phyloP scores from a whole-genome alignment of 179 eudicot species.

The Drosera spatulata region DNA sequence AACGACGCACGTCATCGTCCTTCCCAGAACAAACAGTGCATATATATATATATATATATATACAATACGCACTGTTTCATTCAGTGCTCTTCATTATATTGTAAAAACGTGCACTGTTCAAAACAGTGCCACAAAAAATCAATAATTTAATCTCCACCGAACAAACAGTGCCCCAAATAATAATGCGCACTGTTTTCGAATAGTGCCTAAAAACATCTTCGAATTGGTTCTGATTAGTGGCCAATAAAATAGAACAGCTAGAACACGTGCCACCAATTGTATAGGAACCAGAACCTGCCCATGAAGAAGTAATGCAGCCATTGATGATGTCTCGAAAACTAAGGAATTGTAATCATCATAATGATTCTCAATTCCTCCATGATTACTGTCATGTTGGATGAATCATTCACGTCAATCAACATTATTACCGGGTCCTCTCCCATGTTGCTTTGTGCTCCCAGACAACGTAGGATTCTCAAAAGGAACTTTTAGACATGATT shows the following conservation, averaged over 20 bases:
- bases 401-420: constrained; percentile 33
- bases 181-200: no score
- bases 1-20: no score
- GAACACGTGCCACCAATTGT: constrained; percentile 90
- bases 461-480: constrained; percentile 31
- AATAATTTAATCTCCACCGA: no score
- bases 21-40: no score
- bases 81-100: no score
- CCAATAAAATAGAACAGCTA: constrained; percentile 88
- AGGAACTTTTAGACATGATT: constrained; percentile 80
- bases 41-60: no score
- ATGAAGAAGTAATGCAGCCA: constrained; percentile 89
- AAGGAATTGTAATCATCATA: constrained; percentile 25
- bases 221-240: no score
- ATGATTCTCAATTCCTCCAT: constrained; percentile 44
- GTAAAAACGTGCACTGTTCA: no score
- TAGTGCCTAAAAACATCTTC: no score
- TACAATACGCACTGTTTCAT: no score
- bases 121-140: no score
- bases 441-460: constrained; percentile 28
- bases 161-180: no score
- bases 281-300: constrained; percentile 95
- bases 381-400: constrained; percentile 28
- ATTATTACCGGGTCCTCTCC: constrained; percentile 25
- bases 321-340: constrained; percentile 71